Conservation (phyloP, 1,139 yeast genomes). For the Saccharomyces hybrid region DNA sequence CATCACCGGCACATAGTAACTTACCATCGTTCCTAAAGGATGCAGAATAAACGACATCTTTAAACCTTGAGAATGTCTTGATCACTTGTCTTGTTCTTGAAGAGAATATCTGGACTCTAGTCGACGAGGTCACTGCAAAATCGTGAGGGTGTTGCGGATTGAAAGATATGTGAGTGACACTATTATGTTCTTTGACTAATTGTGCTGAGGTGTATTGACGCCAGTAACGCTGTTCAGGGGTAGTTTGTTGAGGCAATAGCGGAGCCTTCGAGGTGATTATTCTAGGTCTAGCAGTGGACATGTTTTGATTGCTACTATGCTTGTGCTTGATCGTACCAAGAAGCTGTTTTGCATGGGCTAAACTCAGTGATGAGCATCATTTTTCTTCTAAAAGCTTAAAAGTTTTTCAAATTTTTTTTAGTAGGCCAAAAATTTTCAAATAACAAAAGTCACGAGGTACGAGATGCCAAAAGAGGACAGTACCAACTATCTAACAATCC, state of each 20-base stretch:
- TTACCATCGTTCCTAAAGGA: constrained; percentile 56
- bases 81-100: constrained; percentile 87
- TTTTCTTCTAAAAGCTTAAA: too few species aligned
- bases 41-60: constrained; percentile 69
- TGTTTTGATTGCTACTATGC: constrained; percentile 22
- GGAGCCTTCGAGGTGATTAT: constrained; percentile 67
- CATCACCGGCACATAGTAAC: constrained; percentile 89
- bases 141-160: constrained; percentile 84
- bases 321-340: too few species aligned
- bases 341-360: too few species aligned
- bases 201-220: constrained; percentile 70
- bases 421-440: too few species aligned
- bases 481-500: too few species aligned
- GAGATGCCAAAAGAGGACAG: too few species aligned
- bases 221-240: constrained; percentile 96
- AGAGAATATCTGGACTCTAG: constrained; percentile 86
- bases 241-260: constrained; percentile 72
- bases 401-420: too few species aligned
- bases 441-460: too few species aligned
- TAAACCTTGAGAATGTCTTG: constrained; percentile 84
- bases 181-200: constrained; percentile 86
- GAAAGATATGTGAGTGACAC: constrained; percentile 81
- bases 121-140: constrained; percentile 88
- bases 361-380: too few species aligned
- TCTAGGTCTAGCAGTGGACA: constrained; percentile 77